Evolutionary conservation across 2,329 filamentous ascomycete species (phyloP), one percentile per base, ranked within the genome.

Genomic region (Cladorrhinum sp.): DNA sequence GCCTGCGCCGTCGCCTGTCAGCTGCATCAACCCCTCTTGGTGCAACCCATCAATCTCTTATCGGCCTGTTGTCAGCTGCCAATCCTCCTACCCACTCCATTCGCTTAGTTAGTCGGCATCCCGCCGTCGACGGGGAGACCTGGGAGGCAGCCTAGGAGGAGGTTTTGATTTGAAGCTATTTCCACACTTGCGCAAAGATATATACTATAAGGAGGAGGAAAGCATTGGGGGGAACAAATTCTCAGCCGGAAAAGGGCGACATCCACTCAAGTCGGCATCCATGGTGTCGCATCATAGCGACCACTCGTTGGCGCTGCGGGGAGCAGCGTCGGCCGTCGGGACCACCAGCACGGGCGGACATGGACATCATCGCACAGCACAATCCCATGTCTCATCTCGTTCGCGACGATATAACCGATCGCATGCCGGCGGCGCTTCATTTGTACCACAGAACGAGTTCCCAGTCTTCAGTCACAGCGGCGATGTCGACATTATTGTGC

Each of bases 401-500:
- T 61, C 67, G 20, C 65, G 68, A 27, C 87, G 91, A 67, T 90
- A 92, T 70, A 88, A 89, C 72, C 88, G 91, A 64, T 95, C 91
- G 52, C 90, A 95, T 72, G 85, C 89, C 69, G 91, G 91, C 60
- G 88, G 88, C 63, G 78, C 81, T 32, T 83, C 85, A 18, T 87
- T 88, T 70, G 77, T 85, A 23, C 84, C 90, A 48, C 89, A 90
- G 71, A 97, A 97, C 73, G 93, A 97, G 73, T 98, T 97, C 68
- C 93, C 93, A 22, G 79, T 96, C 71, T 98, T 97, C 75, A 87
- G 87, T 54, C 88, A 93, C 69, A 93, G 90, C 38, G 93, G 93
- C 71, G 93, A 98, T 75, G 92, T 97, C 70, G 93, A 98, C 76
- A 92, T 98, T 64, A 72, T 93, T 58, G 84, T 97, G 69, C 84